Conservation (phyloP, 176 grass and related monocot genomes). For the Rhynchospora tenuis region DNA sequence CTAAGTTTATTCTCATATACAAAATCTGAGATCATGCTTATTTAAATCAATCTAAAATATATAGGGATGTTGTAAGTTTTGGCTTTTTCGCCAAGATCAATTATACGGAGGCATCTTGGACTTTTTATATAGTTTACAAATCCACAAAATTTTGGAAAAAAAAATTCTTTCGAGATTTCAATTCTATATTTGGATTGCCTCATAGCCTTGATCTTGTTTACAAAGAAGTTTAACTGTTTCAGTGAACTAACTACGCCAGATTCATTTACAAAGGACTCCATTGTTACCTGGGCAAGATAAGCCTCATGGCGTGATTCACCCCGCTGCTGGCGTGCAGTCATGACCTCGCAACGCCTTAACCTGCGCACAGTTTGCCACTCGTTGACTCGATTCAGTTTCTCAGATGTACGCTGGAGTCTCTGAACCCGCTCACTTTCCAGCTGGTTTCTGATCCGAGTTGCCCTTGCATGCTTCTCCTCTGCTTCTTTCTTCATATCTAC, state of each 20-base stretch:
- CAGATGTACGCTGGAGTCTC: slow-evolving; percentile 89
- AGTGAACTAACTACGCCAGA: neutral
- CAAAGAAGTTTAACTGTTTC: neutral
- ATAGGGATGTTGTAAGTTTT: neutral
- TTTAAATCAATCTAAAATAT: neutral
- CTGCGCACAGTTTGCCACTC: slow-evolving; percentile 96
- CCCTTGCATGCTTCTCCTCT: slow-evolving; percentile 94
- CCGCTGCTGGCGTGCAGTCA: slow-evolving; percentile 92
- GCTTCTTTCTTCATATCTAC: slow-evolving; percentile 89
- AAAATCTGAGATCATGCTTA: neutral
- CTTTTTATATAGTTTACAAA: too few species aligned
- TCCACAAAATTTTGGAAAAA: neutral
- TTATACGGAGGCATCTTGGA: too few species aligned
- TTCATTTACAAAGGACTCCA: neutral
- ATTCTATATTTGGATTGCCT: neutral
- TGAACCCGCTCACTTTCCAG: slow-evolving; percentile 95
- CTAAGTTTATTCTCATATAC: neutral
- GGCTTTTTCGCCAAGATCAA: neutral
- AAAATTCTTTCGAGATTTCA: neutral
- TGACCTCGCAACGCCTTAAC: slow-evolving; percentile 83
- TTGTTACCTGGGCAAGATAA: slow-evolving; percentile 61
- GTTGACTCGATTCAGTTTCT: slow-evolving; percentile 93
- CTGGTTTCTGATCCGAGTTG: slow-evolving; percentile 86
- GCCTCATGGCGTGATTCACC: slow-evolving; percentile 91
- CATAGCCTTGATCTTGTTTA: neutral